Base-by-base conservation (phyloP, 257 asterid species). In the Ajuga chamaepitys region DNA sequence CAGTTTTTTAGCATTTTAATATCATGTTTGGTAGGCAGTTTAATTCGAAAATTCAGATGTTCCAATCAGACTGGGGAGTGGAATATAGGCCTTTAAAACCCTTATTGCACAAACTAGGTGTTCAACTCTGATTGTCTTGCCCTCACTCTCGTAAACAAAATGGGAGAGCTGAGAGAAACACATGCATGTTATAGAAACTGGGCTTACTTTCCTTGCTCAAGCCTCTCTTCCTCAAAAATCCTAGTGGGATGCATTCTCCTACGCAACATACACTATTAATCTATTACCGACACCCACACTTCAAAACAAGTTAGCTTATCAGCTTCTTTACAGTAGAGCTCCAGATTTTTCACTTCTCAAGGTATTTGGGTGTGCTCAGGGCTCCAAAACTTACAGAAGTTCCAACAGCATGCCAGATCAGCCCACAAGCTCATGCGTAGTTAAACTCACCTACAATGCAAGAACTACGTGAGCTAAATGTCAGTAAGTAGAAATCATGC, bases 321-420 rank as follows among this genome's bases (percentile, higher is more conserved):
- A 2, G 0, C 1, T 0, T 0, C 18, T 52, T 0, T 52, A 0
- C 17, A 3, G 3, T 1, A 45, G 7, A 11, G 1, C 1, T 22
- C 37, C 58, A 0, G 35, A 24, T 24, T 24, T 0, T 0, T 0
- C 34, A 4, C 7, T 2, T 2, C 32, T 52, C 4, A 21, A 24
- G 2, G 18, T 10, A 0, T 52, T 21, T 24, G 58, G 58, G n/a
- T n/a, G n/a, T n/a, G n/a, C n/a, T n/a, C n/a, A n/a, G n/a, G n/a
- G n/a, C n/a, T n/a, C n/a, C n/a, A n/a, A n/a, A n/a, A n/a, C n/a
- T n/a, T n/a, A n/a, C n/a, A n/a, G n/a, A n/a, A n/a, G n/a, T n/a
- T n/a, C n/a, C n/a, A n/a, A n/a, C n/a, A n/a, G n/a, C n/a, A n/a
- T n/a, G n/a, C n/a, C n/a, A n/a, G n/a, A n/a, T n/a, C n/a, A n/a